phyloP scores from a whole-genome alignment of 257 asterid species.

The Echium plantagineum region DNA sequence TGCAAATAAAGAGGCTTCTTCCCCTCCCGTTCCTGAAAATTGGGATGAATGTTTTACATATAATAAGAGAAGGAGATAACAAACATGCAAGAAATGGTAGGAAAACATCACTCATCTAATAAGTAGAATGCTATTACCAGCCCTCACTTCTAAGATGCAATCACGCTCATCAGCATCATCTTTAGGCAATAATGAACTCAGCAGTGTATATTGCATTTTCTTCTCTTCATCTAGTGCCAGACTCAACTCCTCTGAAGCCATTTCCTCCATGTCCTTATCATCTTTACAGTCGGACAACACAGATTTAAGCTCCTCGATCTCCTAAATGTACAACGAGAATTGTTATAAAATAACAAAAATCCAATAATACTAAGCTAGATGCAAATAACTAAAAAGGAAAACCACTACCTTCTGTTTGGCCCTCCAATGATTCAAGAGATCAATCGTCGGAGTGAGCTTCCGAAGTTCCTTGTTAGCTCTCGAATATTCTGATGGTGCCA shows the following conservation, averaged over 20 bases:
- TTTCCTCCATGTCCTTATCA: constrained; percentile 72
- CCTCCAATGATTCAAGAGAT: constrained; percentile 52
- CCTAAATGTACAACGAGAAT: constrained; percentile 29
- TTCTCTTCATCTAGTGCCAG: constrained; percentile 61
- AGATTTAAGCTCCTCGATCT: constrained; percentile 52
- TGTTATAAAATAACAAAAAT: background rate
- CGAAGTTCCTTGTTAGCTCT: constrained; percentile 76
- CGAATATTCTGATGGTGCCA: constrained; percentile 58
- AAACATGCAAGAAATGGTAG: background rate
- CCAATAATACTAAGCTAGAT: background rate
- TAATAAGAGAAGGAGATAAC: background rate
- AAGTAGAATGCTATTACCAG: constrained; percentile 37
- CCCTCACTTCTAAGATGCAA: constrained; percentile 94
- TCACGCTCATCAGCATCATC: constrained; percentile 96
- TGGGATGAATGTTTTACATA: constrained; percentile 3
- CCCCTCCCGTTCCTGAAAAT: constrained; percentile 81
- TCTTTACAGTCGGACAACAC: constrained; percentile 60
- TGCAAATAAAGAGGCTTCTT: constrained; percentile 95
- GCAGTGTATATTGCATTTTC: constrained; percentile 49
- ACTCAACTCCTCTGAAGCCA: constrained; percentile 80
- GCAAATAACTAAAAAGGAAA: background rate
- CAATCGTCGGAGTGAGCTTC: constrained; percentile 52
- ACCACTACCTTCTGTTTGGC: constrained; percentile 55
- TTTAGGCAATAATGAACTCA: constrained; percentile 74
- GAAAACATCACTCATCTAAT: background rate